Percentiles rank a stretch among this genome's conserved stretches.
Conservation (phyloP, 345 rosid genomes). For the Sonneratia caseolaris region DNA sequence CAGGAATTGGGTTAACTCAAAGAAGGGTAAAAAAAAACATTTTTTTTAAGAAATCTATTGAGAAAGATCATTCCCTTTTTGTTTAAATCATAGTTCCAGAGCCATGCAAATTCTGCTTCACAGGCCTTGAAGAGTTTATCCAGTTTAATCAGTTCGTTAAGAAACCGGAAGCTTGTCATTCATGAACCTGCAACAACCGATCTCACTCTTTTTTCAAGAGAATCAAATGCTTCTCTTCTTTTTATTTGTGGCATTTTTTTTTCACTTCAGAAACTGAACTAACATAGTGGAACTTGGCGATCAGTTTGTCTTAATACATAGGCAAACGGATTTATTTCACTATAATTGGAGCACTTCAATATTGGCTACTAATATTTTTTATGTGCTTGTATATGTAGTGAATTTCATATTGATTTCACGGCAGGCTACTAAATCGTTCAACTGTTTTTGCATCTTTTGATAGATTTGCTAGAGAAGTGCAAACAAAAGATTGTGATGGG, state of each 20-base stretch:
- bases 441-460: not conserved
- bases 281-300: too few relatives aligned
- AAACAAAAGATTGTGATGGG: slow-evolving; percentile 21
- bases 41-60: too few relatives aligned
- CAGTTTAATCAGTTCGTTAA: too few relatives aligned
- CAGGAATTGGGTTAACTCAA: not conserved
- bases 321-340: too few relatives aligned
- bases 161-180: too few relatives aligned
- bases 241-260: not conserved
- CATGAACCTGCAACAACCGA: not conserved
- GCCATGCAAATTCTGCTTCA: too few relatives aligned
- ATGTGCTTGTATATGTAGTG: not conserved
- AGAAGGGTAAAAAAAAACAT: too few relatives aligned
- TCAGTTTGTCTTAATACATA: too few relatives aligned
- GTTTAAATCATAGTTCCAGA: too few relatives aligned
- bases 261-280: not conserved
- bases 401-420: not conserved
- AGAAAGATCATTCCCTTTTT: too few relatives aligned
- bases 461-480: not conserved
- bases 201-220: not conserved
- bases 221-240: not conserved
- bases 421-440: not conserved
- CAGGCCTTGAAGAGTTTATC: too few relatives aligned
- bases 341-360: not conserved
- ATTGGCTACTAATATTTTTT: not conserved